A percentile compares a stretch with the other conserved stretches of the same genome.
These are phyloP conservation scores for Huntiella abstrusa DNA, from an alignment of 2,329 filamentous ascomycete genomes.

Conservation along the genomic window DNA sequence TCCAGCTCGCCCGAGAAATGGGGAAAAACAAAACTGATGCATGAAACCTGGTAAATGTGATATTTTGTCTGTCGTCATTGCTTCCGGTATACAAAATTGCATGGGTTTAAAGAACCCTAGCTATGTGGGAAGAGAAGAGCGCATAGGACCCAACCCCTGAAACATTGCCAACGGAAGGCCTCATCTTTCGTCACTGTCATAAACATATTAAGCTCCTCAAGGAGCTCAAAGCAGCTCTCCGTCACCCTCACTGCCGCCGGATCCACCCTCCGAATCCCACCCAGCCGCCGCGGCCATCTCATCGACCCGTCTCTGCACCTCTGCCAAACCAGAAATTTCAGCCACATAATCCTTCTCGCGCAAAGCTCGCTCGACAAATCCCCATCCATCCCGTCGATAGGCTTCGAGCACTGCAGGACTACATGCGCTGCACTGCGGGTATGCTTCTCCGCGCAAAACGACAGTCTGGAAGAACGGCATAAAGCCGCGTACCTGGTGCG, in stretches of 20 bases:
- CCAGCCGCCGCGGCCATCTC: constrained; percentile 34
- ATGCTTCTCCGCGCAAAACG: constrained; percentile 53
- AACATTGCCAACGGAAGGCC: no score
- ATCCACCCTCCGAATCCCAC: constrained; percentile 31
- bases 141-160: no score
- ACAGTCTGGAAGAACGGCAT: constrained; percentile 56
- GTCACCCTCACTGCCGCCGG: constrained; percentile 28
- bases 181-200: no score
- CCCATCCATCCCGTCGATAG: constrained; percentile 53
- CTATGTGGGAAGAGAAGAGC: no score
- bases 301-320: constrained; percentile 45
- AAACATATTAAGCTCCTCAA: no score
- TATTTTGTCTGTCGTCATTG: no score
- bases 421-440: constrained; percentile 67
- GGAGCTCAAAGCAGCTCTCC: constrained; percentile 28
- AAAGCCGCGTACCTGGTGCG: constrained; percentile 66
- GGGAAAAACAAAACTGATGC: no score
- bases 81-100: no score
- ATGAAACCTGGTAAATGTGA: no score
- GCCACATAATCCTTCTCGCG: constrained; percentile 61
- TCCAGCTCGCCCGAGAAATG: no score
- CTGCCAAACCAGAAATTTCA: constrained; percentile 54
- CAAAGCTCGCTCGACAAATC: constrained; percentile 55
- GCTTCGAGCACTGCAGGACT: constrained; percentile 48
- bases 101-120: no score